phyloP scores from a whole-genome alignment of 2,329 filamentous ascomycete species.

The Aspergillus ibericus region DNA sequence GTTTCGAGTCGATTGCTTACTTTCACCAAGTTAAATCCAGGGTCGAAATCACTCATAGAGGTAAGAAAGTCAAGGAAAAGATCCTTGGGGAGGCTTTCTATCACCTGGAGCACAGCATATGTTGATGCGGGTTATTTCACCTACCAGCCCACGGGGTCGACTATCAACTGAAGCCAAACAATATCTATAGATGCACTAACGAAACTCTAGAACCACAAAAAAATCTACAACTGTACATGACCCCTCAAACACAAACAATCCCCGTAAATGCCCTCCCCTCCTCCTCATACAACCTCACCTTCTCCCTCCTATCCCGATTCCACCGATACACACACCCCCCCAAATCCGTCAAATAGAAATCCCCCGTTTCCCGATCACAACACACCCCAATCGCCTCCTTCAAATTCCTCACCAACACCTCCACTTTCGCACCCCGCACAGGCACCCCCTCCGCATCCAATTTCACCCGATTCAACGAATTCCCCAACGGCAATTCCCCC shows the following conservation, averaged over 20 bases:
- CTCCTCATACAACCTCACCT: conserved; percentile 16
- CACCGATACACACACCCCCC: conserved; percentile 30
- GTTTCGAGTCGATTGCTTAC: too few relatives aligned
- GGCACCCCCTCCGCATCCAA: conserved; percentile 18
- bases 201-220: too few relatives aligned
- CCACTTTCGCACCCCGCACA: conserved; percentile 28
- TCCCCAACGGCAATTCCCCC: conserved; percentile 58
- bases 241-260: not conserved
- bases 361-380: conserved; percentile 25
- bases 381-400: conserved; percentile 52
- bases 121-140: too few relatives aligned
- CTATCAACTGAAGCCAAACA: not conserved
- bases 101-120: too few relatives aligned
- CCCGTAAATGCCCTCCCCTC: conserved; percentile 23
- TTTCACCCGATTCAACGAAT: conserved; percentile 50
- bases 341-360: conserved; percentile 30
- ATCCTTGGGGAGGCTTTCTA: too few relatives aligned
- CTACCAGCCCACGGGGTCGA: too few relatives aligned
- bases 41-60: too few relatives aligned
- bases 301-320: conserved; percentile 20
- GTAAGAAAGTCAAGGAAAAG: too few relatives aligned
- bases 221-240: not conserved
- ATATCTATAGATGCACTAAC: not conserved
- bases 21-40: too few relatives aligned
- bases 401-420: conserved; percentile 34